Evolutionary conservation across 1,139 yeast genomes (phyloP), one percentile per base, ranked within the genome.

Genomic region (Eremothecium coryli): DNA sequence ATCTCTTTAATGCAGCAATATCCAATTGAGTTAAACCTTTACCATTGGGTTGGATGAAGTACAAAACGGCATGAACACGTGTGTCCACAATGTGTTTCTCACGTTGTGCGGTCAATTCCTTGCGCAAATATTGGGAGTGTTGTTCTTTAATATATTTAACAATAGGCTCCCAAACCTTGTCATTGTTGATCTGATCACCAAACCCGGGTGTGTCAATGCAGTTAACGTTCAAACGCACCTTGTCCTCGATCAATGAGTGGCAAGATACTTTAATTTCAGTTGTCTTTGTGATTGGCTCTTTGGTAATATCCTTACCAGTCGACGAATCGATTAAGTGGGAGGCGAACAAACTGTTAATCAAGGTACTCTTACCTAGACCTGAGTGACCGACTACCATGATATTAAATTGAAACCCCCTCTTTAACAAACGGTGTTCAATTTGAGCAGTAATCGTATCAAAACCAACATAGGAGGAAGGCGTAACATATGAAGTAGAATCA

Each of bases 121-220:
- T 84, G 63, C 97, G 80, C 58, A 90, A 71, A 59, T 82, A 90
- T 52, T 80, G 82, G 22, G 94, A 82, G 61, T 90, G 95, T 65
- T 90, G 98, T 60, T 90, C 98, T 65, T 88, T 86, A 58, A 90
- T 85, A 62, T 88, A 88, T 63, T 85, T 86, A 49, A 88, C 80
- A 49, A 90, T 79, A 30, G 96, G 96, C 50, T 90, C 97, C 97
- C 97, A 90, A 54, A 88, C 90, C 61, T 82, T 81, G 52, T 86
- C 95, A 62, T 90, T 90, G 64, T 90, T 85, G 50, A 90, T 81
- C 62, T 84, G 95, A 64, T 90, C 98, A 26, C 95, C 97, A 65
- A 85, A 90, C 6, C 98, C 98, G 9, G 97, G 97, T 6, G 97
- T 90, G 58, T 90, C 98, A 56, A 90, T 82, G 39, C 88, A 77